Conservation (phyloP, 768 basidiomycete genomes). For the Calocybe cyanea region DNA sequence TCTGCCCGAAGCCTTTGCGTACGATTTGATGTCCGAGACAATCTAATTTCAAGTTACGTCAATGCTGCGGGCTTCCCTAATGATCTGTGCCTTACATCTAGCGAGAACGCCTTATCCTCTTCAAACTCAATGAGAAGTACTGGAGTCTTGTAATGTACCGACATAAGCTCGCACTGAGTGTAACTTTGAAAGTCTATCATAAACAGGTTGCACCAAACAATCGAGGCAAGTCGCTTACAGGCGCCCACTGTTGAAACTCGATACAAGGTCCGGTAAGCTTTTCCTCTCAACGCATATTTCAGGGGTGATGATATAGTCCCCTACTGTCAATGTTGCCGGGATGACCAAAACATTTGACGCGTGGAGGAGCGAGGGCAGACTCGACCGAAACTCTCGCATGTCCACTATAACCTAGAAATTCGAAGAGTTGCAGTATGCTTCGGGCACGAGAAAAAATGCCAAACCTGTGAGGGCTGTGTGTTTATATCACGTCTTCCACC, state of each 20-base stretch:
- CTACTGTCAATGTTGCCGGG: slow-evolving; percentile 91
- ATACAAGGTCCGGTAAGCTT: slow-evolving; percentile 87
- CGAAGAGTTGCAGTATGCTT: neutral
- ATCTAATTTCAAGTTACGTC: slow-evolving; percentile 32
- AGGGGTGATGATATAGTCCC: slow-evolving; percentile 93
- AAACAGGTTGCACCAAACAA: neutral
- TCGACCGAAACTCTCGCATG: slow-evolving; percentile 94
- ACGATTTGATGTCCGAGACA: slow-evolving; percentile 64
- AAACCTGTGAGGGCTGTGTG: slow-evolving; percentile 62
- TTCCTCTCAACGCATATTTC: slow-evolving; percentile 97
- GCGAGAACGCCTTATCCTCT: slow-evolving; percentile 91
- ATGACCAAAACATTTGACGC: slow-evolving; percentile 74
- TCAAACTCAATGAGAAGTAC: slow-evolving; percentile 96
- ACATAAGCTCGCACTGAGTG: slow-evolving; percentile 97
- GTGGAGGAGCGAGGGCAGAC: slow-evolving; percentile 86
- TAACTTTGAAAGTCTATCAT: slow-evolving; percentile 49
- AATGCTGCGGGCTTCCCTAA: neutral
- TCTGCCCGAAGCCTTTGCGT: slow-evolving; percentile 56
- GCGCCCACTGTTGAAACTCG: slow-evolving; percentile 90
- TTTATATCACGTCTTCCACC: slow-evolving; percentile 74
- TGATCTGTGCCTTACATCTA: slow-evolving; percentile 54
- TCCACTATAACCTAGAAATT: slow-evolving; percentile 84
- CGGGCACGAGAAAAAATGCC: neutral
- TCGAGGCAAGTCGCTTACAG: slow-evolving; percentile 53
- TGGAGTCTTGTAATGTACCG: slow-evolving; percentile 91